Percentiles rank a stretch among this genome's conserved stretches.
These are phyloP conservation scores for Tetrapisispora namnaoensis DNA, from an alignment of 805 yeast genomes.

Conservation along the genomic window DNA sequence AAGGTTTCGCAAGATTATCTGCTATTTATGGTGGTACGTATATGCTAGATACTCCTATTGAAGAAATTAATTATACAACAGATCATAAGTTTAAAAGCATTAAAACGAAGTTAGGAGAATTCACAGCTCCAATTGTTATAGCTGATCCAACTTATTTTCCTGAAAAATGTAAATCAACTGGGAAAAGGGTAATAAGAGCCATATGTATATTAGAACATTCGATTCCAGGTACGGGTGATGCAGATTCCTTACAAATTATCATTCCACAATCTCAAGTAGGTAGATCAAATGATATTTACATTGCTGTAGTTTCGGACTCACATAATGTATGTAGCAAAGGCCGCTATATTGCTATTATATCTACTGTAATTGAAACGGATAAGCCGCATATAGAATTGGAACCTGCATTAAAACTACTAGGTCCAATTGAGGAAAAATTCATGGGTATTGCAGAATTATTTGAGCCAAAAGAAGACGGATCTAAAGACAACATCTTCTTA, in stretches of 20 bases:
- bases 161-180: conserved; percentile 32
- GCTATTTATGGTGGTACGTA: conserved; percentile 98
- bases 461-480: conserved; percentile 81
- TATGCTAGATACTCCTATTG: conserved; percentile 94
- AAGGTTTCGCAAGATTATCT: conserved; percentile 92
- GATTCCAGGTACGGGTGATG: conserved; percentile 67
- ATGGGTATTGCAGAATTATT: conserved; percentile 91
- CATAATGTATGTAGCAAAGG: conserved; percentile 88
- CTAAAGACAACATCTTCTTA: conserved; percentile 64
- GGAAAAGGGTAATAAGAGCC: conserved; percentile 33
- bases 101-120: conserved; percentile 81
- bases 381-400: conserved; percentile 87
- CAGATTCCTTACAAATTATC: conserved; percentile 87
- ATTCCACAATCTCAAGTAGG: conserved; percentile 94
- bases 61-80: conserved; percentile 68
- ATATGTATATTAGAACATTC: conserved; percentile 87
- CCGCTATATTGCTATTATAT: conserved; percentile 83
- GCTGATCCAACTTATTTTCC: conserved; percentile 99
- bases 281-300: conserved; percentile 87
- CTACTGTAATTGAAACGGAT: conserved; percentile 89
- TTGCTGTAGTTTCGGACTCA: conserved; percentile 79
- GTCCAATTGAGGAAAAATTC: conserved; percentile 67
- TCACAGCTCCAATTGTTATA: conserved; percentile 86
- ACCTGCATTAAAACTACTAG: conserved; percentile 86
- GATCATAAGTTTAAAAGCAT: conserved; percentile 76